A percentile compares a stretch with the other conserved stretches of the same genome.
These are phyloP conservation scores for Puccinia hordei DNA, from an alignment of 1,284 basidiomycete species.

Conservation along the genomic window DNA sequence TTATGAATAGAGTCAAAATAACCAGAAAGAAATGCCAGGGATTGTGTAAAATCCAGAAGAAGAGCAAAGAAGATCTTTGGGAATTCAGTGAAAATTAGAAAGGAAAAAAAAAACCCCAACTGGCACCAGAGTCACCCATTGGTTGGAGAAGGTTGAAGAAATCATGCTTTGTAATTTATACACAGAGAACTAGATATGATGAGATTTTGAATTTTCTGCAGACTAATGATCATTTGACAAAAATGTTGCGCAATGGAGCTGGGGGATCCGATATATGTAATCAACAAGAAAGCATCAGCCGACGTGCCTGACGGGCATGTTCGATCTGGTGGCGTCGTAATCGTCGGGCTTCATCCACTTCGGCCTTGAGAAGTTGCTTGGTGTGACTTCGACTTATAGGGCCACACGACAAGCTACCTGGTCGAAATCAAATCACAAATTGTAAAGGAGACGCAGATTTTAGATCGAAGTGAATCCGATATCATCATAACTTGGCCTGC, in stretches of 20 bases:
- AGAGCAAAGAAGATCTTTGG: background rate
- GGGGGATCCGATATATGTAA: background rate
- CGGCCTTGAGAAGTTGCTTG: constrained; percentile 13
- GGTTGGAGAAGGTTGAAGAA: background rate
- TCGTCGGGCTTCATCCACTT: constrained; percentile 31
- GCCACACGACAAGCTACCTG: constrained; percentile 4
- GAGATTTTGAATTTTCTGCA: no score
- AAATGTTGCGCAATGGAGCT: background rate
- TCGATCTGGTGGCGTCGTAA: constrained; percentile 25
- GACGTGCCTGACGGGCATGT: constrained; percentile 27
- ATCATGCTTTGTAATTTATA: background rate
- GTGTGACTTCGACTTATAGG: background rate
- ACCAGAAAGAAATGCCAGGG: background rate
- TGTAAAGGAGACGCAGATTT: constrained; percentile 16
- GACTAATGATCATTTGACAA: background rate
- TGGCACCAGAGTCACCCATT: background rate
- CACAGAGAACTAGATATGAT: background rate
- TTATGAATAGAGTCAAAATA: background rate
- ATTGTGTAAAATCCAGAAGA: background rate
- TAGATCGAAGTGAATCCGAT: constrained; percentile 15
- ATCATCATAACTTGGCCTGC: constrained; percentile 14
- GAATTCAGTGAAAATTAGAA: background rate
- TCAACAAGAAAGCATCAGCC: constrained; percentile 25
- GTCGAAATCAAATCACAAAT: constrained; percentile 8
- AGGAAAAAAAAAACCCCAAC: background rate